Conservation (phyloP, 768 basidiomycete species). For the Sporobolomyces pararoseus region DNA sequence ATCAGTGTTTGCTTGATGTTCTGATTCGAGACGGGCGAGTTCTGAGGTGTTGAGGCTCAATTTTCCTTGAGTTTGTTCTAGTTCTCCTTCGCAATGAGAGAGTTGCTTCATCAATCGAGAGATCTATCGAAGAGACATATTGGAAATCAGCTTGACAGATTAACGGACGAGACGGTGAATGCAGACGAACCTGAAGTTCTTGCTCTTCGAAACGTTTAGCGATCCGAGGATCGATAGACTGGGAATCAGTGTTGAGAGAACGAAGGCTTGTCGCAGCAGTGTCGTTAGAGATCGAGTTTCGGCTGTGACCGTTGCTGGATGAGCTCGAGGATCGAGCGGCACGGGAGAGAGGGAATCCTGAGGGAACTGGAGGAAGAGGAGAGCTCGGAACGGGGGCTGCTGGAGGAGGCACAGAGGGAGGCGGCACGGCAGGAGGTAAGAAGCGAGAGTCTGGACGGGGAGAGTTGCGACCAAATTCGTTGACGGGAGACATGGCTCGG, state of each 20-base stretch:
- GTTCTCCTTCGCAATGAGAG: slow-evolving; percentile 82
- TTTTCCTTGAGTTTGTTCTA: slow-evolving; percentile 63
- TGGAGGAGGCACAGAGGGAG: slow-evolving; percentile 79
- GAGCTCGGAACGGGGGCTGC: slow-evolving; percentile 55
- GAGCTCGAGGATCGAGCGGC: slow-evolving; percentile 25
- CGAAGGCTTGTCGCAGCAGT: slow-evolving; percentile 20
- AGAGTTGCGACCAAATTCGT: slow-evolving; percentile 33
- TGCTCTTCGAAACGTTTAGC: slow-evolving; percentile 41
- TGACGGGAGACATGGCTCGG: slow-evolving; percentile 26
- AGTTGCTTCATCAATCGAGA: slow-evolving; percentile 88
- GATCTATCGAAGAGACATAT: slow-evolving; percentile 56
- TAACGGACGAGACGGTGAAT: neutral
- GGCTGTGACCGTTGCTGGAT: slow-evolving; percentile 15
- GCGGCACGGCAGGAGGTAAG: slow-evolving; percentile 74
- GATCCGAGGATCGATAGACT: slow-evolving; percentile 33
- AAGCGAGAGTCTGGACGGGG: slow-evolving; percentile 38
- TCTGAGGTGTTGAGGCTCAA: slow-evolving; percentile 51
- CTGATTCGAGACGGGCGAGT: slow-evolving; percentile 87
- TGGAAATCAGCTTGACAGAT: neutral
- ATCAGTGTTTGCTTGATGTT: slow-evolving; percentile 87
- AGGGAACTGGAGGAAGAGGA: slow-evolving; percentile 20
- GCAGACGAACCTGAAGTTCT: slow-evolving; percentile 28
- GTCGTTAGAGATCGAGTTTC: slow-evolving; percentile 18
- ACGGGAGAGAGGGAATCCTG: neutral
- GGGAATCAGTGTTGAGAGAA: slow-evolving; percentile 30